Conservation (phyloP, 441 rosid genomes). For the Euphorbia corollata region DNA sequence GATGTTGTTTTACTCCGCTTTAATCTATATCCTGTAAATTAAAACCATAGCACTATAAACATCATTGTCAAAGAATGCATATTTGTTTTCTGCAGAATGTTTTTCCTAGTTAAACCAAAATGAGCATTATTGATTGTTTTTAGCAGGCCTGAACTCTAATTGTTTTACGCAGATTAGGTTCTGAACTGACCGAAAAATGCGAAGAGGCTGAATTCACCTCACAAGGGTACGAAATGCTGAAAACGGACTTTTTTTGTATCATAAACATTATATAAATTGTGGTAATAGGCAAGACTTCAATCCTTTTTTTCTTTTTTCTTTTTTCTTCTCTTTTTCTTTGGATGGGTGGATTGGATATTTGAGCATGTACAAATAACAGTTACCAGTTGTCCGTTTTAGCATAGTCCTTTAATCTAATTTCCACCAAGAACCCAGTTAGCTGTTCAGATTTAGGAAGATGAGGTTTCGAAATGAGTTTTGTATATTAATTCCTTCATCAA, state of each 20-base stretch:
- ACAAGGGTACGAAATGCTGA: constrained; percentile 28
- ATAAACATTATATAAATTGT: constrained; percentile 27
- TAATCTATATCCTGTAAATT: background rate
- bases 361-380: constrained; percentile 28
- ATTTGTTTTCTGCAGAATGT: too few relatives aligned
- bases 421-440: constrained; percentile 10
- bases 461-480: constrained; percentile 19
- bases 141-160: background rate
- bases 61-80: too few relatives aligned
- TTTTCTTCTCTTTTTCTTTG: constrained; percentile 14
- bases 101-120: background rate
- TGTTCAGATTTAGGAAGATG: constrained; percentile 16
- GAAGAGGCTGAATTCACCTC: constrained; percentile 38
- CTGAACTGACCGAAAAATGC: constrained; percentile 30
- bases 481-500: constrained; percentile 20
- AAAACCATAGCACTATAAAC: background rate
- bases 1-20: constrained; percentile 7
- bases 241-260: constrained; percentile 32
- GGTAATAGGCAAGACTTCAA: constrained; percentile 20
- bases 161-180: constrained; percentile 35
- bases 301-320: constrained; percentile 11
- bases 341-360: constrained; percentile 25
- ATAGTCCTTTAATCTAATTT: constrained; percentile 16
- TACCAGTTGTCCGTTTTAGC: constrained; percentile 18
- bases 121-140: too few relatives aligned